Conservation (phyloP, 2,329 filamentous ascomycete genomes). For the Cryoendolithus antarcticus region DNA sequence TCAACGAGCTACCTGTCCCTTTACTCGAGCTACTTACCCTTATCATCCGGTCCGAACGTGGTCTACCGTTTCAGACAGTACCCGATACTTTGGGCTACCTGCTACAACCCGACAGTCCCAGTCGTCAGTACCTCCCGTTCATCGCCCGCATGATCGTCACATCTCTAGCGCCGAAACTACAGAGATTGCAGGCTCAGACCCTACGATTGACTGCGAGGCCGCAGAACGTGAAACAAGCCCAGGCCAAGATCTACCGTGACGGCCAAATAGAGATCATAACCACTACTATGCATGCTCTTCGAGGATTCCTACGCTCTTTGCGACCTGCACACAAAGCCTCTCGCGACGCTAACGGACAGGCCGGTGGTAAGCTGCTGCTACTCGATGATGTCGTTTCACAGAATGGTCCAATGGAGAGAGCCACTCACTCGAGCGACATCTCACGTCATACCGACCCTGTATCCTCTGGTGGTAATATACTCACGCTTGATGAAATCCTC, state of each 20-base stretch:
- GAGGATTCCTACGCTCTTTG: conserved; percentile 14
- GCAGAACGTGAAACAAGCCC: conserved; percentile 27
- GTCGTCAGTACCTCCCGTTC: conserved; percentile 21
- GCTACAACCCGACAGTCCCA: conserved; percentile 10
- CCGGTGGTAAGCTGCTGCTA: too few species aligned
- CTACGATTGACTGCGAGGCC: conserved; percentile 15
- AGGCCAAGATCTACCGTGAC: conserved; percentile 31
- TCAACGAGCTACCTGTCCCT: conserved; percentile 18
- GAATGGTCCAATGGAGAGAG: too few species aligned
- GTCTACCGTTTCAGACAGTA: conserved; percentile 17
- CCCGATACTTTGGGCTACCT: conserved; percentile 14
- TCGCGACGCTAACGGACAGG: not conserved
- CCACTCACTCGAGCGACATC: too few species aligned
- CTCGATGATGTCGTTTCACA: too few species aligned
- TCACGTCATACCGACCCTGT: not conserved
- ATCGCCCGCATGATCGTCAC: conserved; percentile 23
- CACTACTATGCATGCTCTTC: conserved; percentile 15
- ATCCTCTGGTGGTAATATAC: not conserved
- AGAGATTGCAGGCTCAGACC: conserved; percentile 17
- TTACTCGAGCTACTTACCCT: conserved; percentile 24
- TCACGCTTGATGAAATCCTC: conserved; percentile 2
- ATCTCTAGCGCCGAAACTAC: conserved; percentile 22
- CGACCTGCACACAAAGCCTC: not conserved
- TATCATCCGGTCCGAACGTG: conserved; percentile 22
- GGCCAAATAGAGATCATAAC: conserved; percentile 26